phyloP scores from a whole-genome alignment of 306 rosid species.

The Begonia fuchsioides region DNA sequence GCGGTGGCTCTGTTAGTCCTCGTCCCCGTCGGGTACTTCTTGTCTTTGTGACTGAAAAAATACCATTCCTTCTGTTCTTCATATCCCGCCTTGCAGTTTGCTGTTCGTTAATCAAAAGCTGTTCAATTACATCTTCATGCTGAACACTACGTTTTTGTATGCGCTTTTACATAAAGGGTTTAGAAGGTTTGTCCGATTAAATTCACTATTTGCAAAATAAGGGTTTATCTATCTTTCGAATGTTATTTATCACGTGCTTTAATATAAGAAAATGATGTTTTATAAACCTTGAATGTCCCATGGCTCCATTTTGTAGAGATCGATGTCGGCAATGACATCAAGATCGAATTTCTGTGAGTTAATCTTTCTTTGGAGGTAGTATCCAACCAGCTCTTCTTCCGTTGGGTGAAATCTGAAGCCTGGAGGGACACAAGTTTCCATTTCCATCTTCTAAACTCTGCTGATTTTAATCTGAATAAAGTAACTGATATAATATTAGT shows the following conservation, averaged over 20 bases:
- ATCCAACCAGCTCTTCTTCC: conserved; percentile 92
- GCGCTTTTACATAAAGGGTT: too few relatives aligned
- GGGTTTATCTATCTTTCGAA: too few relatives aligned
- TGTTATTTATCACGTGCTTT: too few relatives aligned
- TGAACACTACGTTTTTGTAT: too few relatives aligned
- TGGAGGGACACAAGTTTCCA: conserved; percentile 87
- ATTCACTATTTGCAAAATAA: too few relatives aligned
- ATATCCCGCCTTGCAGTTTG: conserved; percentile 55
- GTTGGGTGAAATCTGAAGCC: conserved; percentile 97
- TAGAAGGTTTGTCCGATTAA: too few relatives aligned
- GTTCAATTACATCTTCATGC: too few relatives aligned
- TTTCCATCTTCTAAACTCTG: conserved; percentile 30
- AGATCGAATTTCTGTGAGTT: conserved; percentile 60
- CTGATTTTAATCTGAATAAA: conserved; percentile 10
- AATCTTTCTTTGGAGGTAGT: conserved; percentile 76
- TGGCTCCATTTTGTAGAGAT: conserved; percentile 87
- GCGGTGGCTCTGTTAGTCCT: conserved; percentile 79
- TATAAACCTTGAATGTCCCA: conserved; percentile 87
- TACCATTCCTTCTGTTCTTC: conserved; percentile 83
- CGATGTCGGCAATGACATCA: conserved; percentile 74
- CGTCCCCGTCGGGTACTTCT: conserved; percentile 84
- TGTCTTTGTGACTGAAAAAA: conserved; percentile 84
- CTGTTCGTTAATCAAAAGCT: conserved; percentile 13
- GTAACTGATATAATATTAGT: neutral
- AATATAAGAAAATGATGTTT: too few relatives aligned